Percentiles rank a stretch among this genome's conserved stretches.
Conservation (phyloP, 352 stramenopile genomes). For the Lagenidium giganteum region DNA sequence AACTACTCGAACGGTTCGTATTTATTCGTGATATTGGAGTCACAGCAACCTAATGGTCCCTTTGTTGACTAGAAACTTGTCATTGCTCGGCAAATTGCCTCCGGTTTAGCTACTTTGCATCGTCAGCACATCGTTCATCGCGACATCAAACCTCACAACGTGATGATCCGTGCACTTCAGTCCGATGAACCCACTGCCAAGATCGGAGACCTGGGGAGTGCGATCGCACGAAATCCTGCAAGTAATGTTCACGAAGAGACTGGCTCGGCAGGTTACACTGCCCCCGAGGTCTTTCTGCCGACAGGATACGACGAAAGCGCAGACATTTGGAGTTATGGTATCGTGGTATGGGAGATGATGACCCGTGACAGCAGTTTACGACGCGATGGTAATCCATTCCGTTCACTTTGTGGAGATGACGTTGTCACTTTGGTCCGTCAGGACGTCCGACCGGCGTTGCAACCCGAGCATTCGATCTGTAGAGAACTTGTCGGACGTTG, state of each 20-base stretch:
- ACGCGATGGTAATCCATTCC: conserved; percentile 5
- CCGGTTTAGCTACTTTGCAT: conserved; percentile 7
- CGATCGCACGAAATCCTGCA: conserved; percentile 1
- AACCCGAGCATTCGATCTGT: neutral
- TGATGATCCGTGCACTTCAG: conserved; percentile 10
- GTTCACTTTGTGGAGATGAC: conserved; percentile 5
- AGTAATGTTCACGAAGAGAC: conserved; percentile 12
- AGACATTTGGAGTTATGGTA: conserved; percentile 17
- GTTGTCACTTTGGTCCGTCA: conserved; percentile 5
- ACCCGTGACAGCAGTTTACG: too few relatives aligned
- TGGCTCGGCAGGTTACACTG: conserved; percentile 17
- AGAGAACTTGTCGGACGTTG: conserved; percentile 2
- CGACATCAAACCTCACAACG: conserved; percentile 21
- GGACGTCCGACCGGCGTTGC: conserved; percentile 5
- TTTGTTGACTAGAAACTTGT: conserved; percentile 10
- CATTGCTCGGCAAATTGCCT: conserved; percentile 5
- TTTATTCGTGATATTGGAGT: neutral
- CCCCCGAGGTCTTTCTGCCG: conserved; percentile 14
- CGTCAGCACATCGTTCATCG: conserved; percentile 10
- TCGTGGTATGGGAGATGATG: conserved; percentile 19
- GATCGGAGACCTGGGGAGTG: conserved; percentile 20
- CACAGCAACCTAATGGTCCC: neutral
- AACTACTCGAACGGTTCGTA: conserved; percentile 3
- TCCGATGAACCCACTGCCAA: conserved; percentile 1
- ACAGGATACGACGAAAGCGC: conserved; percentile 12